These are phyloP conservation scores for Urostyla sp. DNA, from an alignment of 73 alveolate species.

Conservation along the genomic window DNA sequence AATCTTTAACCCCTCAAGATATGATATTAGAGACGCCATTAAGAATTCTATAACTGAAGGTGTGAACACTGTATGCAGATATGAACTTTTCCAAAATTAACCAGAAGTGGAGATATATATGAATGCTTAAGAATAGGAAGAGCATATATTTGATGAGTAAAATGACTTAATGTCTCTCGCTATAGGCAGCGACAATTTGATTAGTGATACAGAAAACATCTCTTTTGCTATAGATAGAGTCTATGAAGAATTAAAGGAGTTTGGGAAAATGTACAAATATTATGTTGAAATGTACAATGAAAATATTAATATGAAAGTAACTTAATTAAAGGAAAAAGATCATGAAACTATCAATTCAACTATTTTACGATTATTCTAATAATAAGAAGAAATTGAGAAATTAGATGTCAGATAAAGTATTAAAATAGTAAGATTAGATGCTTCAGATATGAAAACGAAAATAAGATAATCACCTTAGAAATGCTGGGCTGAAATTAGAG, in stretches of 20 bases:
- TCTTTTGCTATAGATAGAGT: constrained; percentile 67
- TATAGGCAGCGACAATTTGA: constrained; percentile 67
- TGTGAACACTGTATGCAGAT: constrained; percentile 57
- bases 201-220: constrained; percentile 64
- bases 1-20: constrained; percentile 55
- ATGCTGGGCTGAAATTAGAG: constrained; percentile 50
- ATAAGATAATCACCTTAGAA: constrained; percentile 68
- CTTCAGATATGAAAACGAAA: constrained; percentile 62
- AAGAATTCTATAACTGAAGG: constrained; percentile 71
- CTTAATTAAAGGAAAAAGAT: constrained; percentile 69
- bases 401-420: constrained; percentile 72
- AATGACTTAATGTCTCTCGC: constrained; percentile 76
- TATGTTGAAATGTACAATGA: constrained; percentile 73
- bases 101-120: constrained; percentile 74
- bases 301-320: constrained; percentile 64
- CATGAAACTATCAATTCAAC: constrained; percentile 73
- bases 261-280: constrained; percentile 56
- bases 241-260: constrained; percentile 66
- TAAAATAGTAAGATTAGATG: constrained; percentile 76
- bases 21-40: constrained; percentile 71
- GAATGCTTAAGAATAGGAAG: constrained; percentile 71
- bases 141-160: constrained; percentile 66
- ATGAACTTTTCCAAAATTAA: constrained; percentile 70
- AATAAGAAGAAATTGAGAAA: constrained; percentile 67
- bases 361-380: constrained; percentile 55